Percentiles rank a stretch among this genome's conserved stretches.
phyloP scores from a whole-genome alignment of 805 yeast genomes.

The Cyberlindnera nakhonratchasimensis region DNA sequence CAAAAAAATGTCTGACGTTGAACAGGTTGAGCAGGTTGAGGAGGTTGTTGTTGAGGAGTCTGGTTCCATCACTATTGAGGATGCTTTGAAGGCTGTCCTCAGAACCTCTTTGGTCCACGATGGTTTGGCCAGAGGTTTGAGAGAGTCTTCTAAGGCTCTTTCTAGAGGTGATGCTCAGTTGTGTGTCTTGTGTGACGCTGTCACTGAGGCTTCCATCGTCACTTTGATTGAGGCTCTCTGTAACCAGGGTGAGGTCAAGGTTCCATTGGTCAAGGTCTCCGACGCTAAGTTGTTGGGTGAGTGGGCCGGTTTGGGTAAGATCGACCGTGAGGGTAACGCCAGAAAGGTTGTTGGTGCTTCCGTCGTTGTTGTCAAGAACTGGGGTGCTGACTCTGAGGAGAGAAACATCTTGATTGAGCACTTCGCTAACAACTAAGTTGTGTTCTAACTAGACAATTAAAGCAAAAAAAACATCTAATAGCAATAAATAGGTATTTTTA shows the following conservation, averaged over 20 bases:
- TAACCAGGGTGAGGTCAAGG: constrained; percentile 94
- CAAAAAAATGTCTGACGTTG: constrained; percentile 80
- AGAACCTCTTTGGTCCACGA: constrained; percentile 98
- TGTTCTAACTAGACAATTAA: constrained; percentile 15
- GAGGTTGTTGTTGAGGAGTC: constrained; percentile 85
- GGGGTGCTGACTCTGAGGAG: constrained; percentile 99
- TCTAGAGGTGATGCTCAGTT: constrained; percentile 97
- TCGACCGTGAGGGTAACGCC: constrained; percentile 99
- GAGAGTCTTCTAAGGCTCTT: constrained; percentile 99
- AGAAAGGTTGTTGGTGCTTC: constrained; percentile 99
- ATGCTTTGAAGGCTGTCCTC: constrained; percentile 95
- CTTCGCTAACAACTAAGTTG: constrained; percentile 86
- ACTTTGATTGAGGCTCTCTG: constrained; percentile 99
- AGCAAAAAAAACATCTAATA: not conserved
- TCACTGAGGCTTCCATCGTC: constrained; percentile 94
- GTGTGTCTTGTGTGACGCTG: constrained; percentile 96
- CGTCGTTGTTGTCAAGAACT: constrained; percentile 98
- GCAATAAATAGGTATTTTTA: constrained; percentile 2
- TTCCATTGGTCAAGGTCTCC: constrained; percentile 98
- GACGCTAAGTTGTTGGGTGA: constrained; percentile 99
- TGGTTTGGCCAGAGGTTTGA: constrained; percentile 99
- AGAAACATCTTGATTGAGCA: constrained; percentile 94
- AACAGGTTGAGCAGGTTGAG: constrained; percentile 72
- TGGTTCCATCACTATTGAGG: constrained; percentile 93
- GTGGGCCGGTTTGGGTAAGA: constrained; percentile 99